Evolutionary conservation across 106 monocot genomes (phyloP).

Genomic region (Alisma plantagoaquatica): DNA sequence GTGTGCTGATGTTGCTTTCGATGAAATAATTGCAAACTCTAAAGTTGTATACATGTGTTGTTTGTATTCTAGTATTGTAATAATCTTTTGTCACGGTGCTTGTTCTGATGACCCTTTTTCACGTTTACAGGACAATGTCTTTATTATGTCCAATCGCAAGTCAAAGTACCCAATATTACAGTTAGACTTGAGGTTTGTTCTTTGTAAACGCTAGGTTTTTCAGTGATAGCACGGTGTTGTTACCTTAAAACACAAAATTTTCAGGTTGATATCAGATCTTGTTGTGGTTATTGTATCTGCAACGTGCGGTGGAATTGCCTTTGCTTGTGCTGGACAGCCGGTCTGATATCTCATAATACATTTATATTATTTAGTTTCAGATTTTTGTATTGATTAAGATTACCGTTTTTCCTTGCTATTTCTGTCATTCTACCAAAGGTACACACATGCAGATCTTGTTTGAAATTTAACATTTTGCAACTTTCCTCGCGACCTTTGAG

Average conservation of each 20-base stretch:
- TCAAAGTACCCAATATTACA: constrained; percentile 90
- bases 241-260: constrained; percentile 6
- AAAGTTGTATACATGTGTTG: background rate
- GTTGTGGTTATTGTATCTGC: constrained; percentile 36
- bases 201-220: background rate
- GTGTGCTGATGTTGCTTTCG: no score
- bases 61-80: no score
- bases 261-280: constrained; percentile 96
- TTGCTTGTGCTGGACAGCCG: constrained; percentile 90
- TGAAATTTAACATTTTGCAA: constrained; percentile 1
- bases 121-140: constrained; percentile 84
- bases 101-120: no score
- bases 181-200: constrained; percentile 70
- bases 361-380: background rate
- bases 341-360: constrained; percentile 20
- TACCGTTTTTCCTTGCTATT: background rate
- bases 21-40: no score
- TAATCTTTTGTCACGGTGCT: no score
- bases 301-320: constrained; percentile 56
- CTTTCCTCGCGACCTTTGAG: background rate
- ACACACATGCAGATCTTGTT: background rate
- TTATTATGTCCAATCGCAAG: constrained; percentile 94
- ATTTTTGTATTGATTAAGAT: background rate
- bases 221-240: background rate
- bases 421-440: background rate